Base-by-base conservation (phyloP, 768 basidiomycete genomes). In the Suillus ampliporus region DNA sequence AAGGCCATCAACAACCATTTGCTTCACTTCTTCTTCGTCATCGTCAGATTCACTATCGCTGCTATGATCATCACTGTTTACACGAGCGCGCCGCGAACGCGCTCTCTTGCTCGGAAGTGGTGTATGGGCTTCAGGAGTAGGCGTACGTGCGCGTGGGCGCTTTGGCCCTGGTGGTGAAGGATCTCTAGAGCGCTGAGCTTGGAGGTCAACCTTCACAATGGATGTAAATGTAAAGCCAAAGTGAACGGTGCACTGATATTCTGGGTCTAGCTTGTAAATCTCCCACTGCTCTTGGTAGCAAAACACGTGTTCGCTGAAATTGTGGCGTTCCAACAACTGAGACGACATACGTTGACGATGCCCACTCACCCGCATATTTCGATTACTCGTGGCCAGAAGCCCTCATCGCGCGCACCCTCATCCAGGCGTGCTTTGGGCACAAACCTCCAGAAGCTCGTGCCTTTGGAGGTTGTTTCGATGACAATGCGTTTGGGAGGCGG, bases 271-370 rank as follows among this genome's bases (percentile, higher is more conserved):
- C 70, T 92, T 93, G 77, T 92, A 89, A 34, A 93, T 87, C 64
- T 94, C 92, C 92, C 92, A 94, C 72, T 92, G 91, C 40, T 93
- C 90, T 71, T 89, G 89, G 21, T 84, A 83, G 70, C 83, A 84
- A 62, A 83, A 72, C 58, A 84, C 74, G 1, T 73, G 71, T 74
- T 84, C 76, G 11, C 88, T 89, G 64, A 28, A 43, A 63, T 60
- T 61, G 60, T 46, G 68, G 56, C 26, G 62, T 63, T 67, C 9
- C 60, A 51, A 54, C 46, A 44, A 52, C 62, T 41, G 17, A 52
- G 40, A 28, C 9, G 10, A 56, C 11, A 56, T 41, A 13, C 0
- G 19, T 40, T 17, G 9, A 38, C 4, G 26, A 28, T 19, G 17
- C 28, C n/a, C 57, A 72, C 87, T 77, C 68, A 92, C 92, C 91